phyloP scores from a whole-genome alignment of 169 alveolate species.

The Plasmodium relictum region DNA sequence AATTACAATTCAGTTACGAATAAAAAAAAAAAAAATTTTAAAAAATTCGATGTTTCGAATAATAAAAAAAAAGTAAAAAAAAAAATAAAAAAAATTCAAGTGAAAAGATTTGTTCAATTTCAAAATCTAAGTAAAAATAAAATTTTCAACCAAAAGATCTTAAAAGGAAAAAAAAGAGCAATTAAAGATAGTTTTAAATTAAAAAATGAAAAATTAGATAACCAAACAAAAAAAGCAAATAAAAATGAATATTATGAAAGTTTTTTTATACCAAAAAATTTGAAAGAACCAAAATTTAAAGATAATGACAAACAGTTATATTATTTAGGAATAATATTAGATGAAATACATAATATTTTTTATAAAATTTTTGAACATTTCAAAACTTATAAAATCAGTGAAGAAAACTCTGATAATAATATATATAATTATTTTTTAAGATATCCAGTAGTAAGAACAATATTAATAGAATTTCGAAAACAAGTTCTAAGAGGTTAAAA shows the following conservation, averaged over 20 bases:
- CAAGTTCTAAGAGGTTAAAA: slow-evolving; percentile 38
- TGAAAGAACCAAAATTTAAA: slow-evolving; percentile 34
- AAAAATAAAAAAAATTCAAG: slow-evolving; percentile 16
- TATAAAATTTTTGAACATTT: slow-evolving; percentile 42
- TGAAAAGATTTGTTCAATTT: slow-evolving; percentile 3
- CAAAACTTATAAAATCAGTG: slow-evolving; percentile 39
- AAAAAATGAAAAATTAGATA: slow-evolving; percentile 4
- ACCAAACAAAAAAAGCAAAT: background rate
- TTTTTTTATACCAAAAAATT: slow-evolving; percentile 57
- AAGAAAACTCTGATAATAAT: slow-evolving; percentile 27
- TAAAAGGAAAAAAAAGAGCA: background rate
- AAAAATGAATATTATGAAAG: slow-evolving; percentile 51
- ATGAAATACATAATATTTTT: slow-evolving; percentile 61
- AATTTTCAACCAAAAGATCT: background rate
- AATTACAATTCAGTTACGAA: background rate
- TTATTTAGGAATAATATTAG: slow-evolving; percentile 34
- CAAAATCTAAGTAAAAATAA: slow-evolving; percentile 23
- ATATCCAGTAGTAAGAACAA: slow-evolving; percentile 51
- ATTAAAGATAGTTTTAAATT: too few species aligned
- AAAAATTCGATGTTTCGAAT: background rate
- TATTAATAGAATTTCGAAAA: slow-evolving; percentile 36
- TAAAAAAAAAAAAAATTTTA: background rate
- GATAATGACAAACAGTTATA: slow-evolving; percentile 63
- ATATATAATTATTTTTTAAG: slow-evolving; percentile 67
- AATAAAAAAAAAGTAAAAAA: slow-evolving; percentile 11